Conservation (phyloP, 2,329 filamentous ascomycete species). For the Aspergillus sp. region DNA sequence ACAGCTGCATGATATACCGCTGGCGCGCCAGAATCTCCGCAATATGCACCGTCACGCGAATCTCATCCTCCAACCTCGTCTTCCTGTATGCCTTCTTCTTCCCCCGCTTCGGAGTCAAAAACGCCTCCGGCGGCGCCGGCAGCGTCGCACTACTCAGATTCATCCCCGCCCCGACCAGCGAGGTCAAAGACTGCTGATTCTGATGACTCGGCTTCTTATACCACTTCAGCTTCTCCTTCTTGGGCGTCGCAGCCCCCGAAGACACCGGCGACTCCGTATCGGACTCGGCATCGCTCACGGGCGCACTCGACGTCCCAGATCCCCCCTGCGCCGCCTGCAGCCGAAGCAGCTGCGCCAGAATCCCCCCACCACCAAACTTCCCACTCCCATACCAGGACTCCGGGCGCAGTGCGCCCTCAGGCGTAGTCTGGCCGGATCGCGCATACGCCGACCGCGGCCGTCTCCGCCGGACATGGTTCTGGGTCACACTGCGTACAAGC, state of each 20-base stretch:
- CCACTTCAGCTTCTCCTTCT: slow-evolving; percentile 43
- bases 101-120: slow-evolving; percentile 22
- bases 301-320: slow-evolving; percentile 25
- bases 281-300: slow-evolving; percentile 30
- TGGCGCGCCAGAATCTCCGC: slow-evolving; percentile 77
- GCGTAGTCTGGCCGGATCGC: slow-evolving; percentile 34
- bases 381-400: slow-evolving; percentile 25
- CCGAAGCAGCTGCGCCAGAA: slow-evolving; percentile 70
- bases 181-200: slow-evolving; percentile 37
- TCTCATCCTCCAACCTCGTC: slow-evolving; percentile 49
- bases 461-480: slow-evolving; percentile 25
- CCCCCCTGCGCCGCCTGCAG: slow-evolving; percentile 58
- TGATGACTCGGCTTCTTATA: slow-evolving; percentile 36
- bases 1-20: slow-evolving; percentile 81
- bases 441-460: slow-evolving; percentile 33
- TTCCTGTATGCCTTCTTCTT: slow-evolving; percentile 21
- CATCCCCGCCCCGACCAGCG: slow-evolving; percentile 39
- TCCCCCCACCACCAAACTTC: slow-evolving; percentile 50
- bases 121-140: slow-evolving; percentile 26
- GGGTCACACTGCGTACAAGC: slow-evolving; percentile 37
- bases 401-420: slow-evolving; percentile 24
- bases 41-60: slow-evolving; percentile 62
- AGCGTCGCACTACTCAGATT: slow-evolving; percentile 35
- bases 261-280: slow-evolving; percentile 29
- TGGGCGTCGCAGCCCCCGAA: slow-evolving; percentile 34